These are phyloP conservation scores for Akanthomyces uredinophilus DNA, from an alignment of 2,329 filamentous ascomycete species.

Conservation along the genomic window DNA sequence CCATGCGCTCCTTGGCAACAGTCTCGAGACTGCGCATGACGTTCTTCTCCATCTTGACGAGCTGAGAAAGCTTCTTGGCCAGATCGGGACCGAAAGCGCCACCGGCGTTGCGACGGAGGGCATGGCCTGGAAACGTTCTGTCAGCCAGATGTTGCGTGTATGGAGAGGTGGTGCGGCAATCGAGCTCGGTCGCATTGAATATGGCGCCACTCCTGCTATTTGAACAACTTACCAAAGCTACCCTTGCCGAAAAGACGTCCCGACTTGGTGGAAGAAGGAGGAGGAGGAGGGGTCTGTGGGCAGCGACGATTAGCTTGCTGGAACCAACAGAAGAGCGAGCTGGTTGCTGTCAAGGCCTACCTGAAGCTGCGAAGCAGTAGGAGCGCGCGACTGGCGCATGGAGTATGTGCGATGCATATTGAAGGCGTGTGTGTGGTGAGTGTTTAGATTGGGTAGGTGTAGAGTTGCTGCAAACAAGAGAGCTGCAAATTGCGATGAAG, in stretches of 20 bases:
- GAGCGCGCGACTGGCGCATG: conserved; percentile 95
- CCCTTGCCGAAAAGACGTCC: conserved; percentile 82
- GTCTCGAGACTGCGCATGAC: conserved; percentile 98
- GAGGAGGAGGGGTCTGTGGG: conserved; percentile 81
- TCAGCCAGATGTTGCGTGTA: not conserved
- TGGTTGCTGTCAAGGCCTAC: conserved; percentile 31
- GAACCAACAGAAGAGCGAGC: not conserved
- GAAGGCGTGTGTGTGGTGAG: conserved; percentile 18
- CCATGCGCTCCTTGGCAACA: conserved; percentile 94
- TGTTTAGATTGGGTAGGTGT: not conserved
- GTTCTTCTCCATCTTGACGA: conserved; percentile 99
- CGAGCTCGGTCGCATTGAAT: not conserved
- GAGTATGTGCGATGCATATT: conserved; percentile 97
- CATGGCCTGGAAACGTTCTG: conserved; percentile 45
- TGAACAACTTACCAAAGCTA: conserved; percentile 68
- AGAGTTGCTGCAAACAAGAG: not conserved
- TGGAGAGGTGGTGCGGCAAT: not conserved
- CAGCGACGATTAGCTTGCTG: conserved; percentile 10
- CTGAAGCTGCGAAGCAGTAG: conserved; percentile 76
- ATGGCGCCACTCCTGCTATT: not conserved
- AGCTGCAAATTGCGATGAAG: not conserved
- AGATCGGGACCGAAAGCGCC: conserved; percentile 80
- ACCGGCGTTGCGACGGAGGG: conserved; percentile 67
- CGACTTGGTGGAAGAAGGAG: conserved; percentile 84
- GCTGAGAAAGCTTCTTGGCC: conserved; percentile 92